Base-by-base conservation (phyloP, 1,139 yeast genomes). In the Candida pseudoviswanathii region DNA sequence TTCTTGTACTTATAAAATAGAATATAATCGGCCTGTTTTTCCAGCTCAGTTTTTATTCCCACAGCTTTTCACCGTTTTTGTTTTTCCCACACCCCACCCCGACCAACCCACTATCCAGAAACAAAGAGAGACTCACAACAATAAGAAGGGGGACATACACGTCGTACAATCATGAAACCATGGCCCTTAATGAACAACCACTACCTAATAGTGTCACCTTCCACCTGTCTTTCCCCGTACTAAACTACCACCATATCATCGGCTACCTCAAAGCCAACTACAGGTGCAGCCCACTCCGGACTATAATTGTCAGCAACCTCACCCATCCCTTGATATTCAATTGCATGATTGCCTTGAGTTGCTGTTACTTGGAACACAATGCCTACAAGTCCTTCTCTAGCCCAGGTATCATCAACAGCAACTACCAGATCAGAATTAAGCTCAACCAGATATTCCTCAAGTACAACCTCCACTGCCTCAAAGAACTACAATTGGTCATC, bases 401-500 rank as follows among this genome's bases (percentile, higher is more conserved):
- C 22, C 51, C 54, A 33, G 47, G 27, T 3, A 37, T 37, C 4
- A 37, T 37, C 30, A 37, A 37, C 11, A 37, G n/a, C 11, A 37
- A 44, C 8, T 22, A 33, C 25, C 37, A 46, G 24, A 47, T 31
- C 2, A 16, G 47, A 26, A 7, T 26, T 11, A 16, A 16, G 11
- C 27, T 44, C 16, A 32, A 44, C 5, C 38, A 41, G 3, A 44
- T 65, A 3, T 37, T 52, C 4, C 50, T 60, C 9, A 51, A 51
- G 32, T 66, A 64, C 48, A 66, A 67, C 48, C 61, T 57, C 21
- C 30, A 52, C 2, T 56, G 70, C 5, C 56, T 68, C n/a, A 54
- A 53, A 21, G 42, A 54, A 5, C 46, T 68, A 22, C 55, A 67
- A 21, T 39, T 40, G 9, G 29, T 63, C 4, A 52, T 67, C 11